Evolutionary conservation across 1,139 yeast species (phyloP).

Genomic region (Zhuliangozyma parablackwelliae): DNA sequence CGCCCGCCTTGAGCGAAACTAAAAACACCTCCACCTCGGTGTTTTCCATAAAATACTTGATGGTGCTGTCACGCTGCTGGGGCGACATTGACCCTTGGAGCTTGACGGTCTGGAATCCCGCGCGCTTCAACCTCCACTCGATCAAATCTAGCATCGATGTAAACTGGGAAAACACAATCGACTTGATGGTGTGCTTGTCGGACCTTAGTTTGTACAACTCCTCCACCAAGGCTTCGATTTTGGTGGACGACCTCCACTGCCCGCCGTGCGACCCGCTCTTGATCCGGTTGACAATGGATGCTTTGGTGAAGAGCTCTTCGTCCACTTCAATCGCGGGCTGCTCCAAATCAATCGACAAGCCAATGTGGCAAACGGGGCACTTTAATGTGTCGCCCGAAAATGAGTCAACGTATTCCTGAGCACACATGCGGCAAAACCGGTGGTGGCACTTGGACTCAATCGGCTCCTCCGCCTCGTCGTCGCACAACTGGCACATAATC

Average conservation of each 20-base stretch:
- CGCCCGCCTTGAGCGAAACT: conserved; percentile 96
- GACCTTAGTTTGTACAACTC: conserved; percentile 84
- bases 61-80: conserved; percentile 85
- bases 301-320: conserved; percentile 58
- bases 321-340: conserved; percentile 85
- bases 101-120: conserved; percentile 91
- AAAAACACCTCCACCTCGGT: conserved; percentile 88
- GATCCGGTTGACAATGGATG: conserved; percentile 85
- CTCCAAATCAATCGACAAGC: conserved; percentile 80
- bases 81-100: conserved; percentile 97
- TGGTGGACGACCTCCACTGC: conserved; percentile 88
- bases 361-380: conserved; percentile 96
- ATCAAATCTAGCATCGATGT: conserved; percentile 94
- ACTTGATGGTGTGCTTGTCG: conserved; percentile 82
- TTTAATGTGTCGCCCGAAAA: conserved; percentile 52
- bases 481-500: conserved; percentile 87
- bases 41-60: conserved; percentile 86
- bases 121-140: conserved; percentile 90
- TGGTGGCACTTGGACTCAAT: conserved; percentile 93
- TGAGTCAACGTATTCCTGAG: conserved; percentile 83
- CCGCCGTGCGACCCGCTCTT: conserved; percentile 69
- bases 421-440: conserved; percentile 85
- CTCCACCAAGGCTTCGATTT: conserved; percentile 92
- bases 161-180: conserved; percentile 94
- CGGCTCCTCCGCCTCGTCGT: conserved; percentile 97